Evolutionary conservation across 352 stramenopile species (phyloP), one percentile per base, ranked within the genome.

Genomic region (Blastocystis hominis): DNA sequence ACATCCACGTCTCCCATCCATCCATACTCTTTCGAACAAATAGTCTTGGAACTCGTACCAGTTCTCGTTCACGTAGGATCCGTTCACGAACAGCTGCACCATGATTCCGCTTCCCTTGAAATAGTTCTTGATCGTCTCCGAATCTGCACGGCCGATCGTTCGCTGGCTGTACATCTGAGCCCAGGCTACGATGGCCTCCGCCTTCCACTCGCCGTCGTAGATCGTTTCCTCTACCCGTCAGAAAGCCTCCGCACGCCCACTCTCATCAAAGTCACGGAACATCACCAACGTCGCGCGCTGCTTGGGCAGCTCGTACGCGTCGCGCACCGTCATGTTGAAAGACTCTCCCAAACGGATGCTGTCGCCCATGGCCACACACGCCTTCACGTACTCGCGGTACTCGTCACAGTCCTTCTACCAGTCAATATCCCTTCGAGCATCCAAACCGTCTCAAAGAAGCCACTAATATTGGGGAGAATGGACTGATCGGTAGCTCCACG

Each of bases 221-320:
- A 84, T 47, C 20, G 47, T 30, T 30, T 84, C 72, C 36, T 84
- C 72, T 84, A 46, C 72, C 4, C 1, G 15, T 68, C 54, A 84
- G 24, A 15, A 2, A 3, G 7, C 9, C 47, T 10, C 30, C 9
- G 15, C 50, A 38, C 5, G 0, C 36, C 66, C 38, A 87, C 66
- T 75, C 66, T 87, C 77, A 44, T 87, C 77, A 34, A 87, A 87
- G 47, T 87, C 77, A n/a, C 77, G 62, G 66, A 66, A 87, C 62
- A 87, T 78, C 55, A 87, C 66, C 44, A 87, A 59, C 7, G 36
- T 56, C 36, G 77, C 62, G 38, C 47, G 62, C 2, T 55, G 62
- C 62, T 75, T 87, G 2, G 77, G 77, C 3, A 87, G 62, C 47
- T 87, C 77, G 55, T 78, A 87, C 4, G 66, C 66, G 42, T 87